Percentiles rank a stretch among this genome's conserved stretches.
phyloP scores from a whole-genome alignment of 139 green algal genomes.

The Chlamydomonas schloesseri region DNA sequence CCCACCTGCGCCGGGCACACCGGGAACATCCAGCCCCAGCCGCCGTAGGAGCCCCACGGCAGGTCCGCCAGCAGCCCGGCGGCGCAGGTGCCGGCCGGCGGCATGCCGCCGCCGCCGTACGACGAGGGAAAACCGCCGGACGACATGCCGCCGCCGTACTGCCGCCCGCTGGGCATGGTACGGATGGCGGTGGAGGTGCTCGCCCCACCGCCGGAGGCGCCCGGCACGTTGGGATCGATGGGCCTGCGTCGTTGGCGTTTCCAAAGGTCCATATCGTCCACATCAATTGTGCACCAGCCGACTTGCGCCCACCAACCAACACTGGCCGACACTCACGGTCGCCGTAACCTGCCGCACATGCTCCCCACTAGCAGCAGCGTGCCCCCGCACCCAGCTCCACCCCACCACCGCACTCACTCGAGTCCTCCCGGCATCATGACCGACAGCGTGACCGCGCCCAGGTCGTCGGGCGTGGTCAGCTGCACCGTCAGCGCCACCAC shows the following conservation, averaged over 20 bases:
- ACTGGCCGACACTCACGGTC: no score
- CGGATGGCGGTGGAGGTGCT: no score
- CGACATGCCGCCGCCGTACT: no score
- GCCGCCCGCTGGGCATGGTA: no score
- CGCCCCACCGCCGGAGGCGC: neutral
- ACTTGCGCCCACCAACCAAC: no score
- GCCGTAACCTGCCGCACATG: no score
- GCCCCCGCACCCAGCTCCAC: no score
- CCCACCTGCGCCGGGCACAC: conserved; percentile 40
- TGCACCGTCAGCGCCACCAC: conserved; percentile 67
- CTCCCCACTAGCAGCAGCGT: no score
- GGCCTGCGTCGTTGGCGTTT: conserved; percentile 42
- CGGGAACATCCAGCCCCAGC: conserved; percentile 43
- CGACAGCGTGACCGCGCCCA: conserved; percentile 59
- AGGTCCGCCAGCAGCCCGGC: neutral
- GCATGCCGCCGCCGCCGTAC: no score
- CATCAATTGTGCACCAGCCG: no score
- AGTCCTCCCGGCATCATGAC: conserved; percentile 72
- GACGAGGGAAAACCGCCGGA: no score
- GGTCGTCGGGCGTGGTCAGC: conserved; percentile 72
- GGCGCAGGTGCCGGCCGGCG: neutral
- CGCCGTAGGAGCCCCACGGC: neutral
- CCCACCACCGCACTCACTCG: conserved; percentile 54
- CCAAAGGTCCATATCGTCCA: no score
- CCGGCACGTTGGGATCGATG: conserved; percentile 65